These are phyloP conservation scores for Pseudogymnoascus sp. DNA, from an alignment of 2,329 filamentous ascomycete species.

Conservation along the genomic window DNA sequence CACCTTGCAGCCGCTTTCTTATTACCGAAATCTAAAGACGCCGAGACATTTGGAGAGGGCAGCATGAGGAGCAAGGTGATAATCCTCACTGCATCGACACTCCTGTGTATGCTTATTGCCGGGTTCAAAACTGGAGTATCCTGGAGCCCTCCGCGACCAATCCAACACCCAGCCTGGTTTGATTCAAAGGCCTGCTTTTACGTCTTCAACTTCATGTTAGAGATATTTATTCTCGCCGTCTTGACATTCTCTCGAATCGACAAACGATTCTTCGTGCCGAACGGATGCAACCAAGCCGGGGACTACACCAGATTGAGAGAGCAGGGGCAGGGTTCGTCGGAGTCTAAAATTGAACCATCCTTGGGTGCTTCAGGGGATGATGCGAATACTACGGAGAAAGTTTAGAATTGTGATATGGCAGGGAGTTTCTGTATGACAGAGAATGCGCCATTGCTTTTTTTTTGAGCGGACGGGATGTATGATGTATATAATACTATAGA, in stretches of 20 bases:
- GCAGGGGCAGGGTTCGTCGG: constrained; percentile 9
- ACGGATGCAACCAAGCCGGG: constrained; percentile 54
- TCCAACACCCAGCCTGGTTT: constrained; percentile 54
- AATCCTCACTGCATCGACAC: constrained; percentile 50
- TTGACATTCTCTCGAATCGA: constrained; percentile 65
- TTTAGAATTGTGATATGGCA: no score
- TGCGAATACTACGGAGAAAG: not conserved
- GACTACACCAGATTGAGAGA: constrained; percentile 25
- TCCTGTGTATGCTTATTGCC: constrained; percentile 58
- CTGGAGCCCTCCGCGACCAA: constrained; percentile 42
- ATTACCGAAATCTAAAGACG: constrained; percentile 33
- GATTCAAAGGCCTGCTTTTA: constrained; percentile 66
- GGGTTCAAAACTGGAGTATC: constrained; percentile 55
- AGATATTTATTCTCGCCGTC: constrained; percentile 58
- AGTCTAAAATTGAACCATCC: not conserved
- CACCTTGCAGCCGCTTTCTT: constrained; percentile 42
- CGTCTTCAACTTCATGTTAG: constrained; percentile 65
- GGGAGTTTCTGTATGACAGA: no score
- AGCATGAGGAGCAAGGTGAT: constrained; percentile 54
- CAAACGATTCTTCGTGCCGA: constrained; percentile 62
- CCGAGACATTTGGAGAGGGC: constrained; percentile 57
- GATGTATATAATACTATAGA: no score
- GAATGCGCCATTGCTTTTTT: no score
- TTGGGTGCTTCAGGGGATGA: not conserved
- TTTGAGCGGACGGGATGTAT: no score